A percentile compares a stretch with the other conserved stretches of the same genome.
phyloP scores from a whole-genome alignment of 2,329 filamentous ascomycete genomes.

The Hymenotorrendiella dingleyae region DNA sequence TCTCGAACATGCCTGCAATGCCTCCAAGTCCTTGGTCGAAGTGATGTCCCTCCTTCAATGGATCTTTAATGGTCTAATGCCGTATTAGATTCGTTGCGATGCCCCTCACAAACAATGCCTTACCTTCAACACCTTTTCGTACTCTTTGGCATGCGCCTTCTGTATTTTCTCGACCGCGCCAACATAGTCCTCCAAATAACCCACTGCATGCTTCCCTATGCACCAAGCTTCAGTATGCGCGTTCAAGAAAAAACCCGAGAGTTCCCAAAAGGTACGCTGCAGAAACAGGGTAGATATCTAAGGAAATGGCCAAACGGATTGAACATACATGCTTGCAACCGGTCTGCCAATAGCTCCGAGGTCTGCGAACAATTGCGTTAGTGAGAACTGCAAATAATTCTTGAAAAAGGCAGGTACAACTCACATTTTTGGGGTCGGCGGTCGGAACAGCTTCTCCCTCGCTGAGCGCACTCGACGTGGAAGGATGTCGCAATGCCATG shows the following conservation, averaged over 20 bases:
- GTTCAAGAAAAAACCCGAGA: too few relatives aligned
- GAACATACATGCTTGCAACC: conserved; percentile 86
- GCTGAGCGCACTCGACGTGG: conserved; percentile 20
- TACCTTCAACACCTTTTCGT: conserved; percentile 88
- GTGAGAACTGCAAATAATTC: conserved; percentile 5
- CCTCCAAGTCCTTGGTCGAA: conserved; percentile 89
- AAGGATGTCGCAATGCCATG: conserved; percentile 25
- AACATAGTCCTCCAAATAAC: conserved; percentile 87
- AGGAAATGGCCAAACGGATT: too few relatives aligned
- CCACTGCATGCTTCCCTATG: conserved; percentile 94
- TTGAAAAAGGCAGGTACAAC: conserved; percentile 6
- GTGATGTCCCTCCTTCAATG: conserved; percentile 83
- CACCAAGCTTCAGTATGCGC: too few relatives aligned
- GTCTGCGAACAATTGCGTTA: conserved; percentile 46
- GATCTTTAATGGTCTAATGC: conserved; percentile 69
- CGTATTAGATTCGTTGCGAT: not conserved
- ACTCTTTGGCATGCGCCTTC: conserved; percentile 82
- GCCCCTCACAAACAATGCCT: not conserved
- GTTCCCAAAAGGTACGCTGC: too few relatives aligned
- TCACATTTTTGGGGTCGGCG: conserved; percentile 27
- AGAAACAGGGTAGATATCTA: too few relatives aligned
- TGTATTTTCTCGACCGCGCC: conserved; percentile 79
- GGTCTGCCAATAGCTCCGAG: conserved; percentile 75
- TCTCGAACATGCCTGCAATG: conserved; percentile 86
- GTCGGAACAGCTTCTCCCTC: conserved; percentile 27